Evolutionary conservation across 1,284 basidiomycete species (phyloP).

Genomic region (Irpex rosettiformis): DNA sequence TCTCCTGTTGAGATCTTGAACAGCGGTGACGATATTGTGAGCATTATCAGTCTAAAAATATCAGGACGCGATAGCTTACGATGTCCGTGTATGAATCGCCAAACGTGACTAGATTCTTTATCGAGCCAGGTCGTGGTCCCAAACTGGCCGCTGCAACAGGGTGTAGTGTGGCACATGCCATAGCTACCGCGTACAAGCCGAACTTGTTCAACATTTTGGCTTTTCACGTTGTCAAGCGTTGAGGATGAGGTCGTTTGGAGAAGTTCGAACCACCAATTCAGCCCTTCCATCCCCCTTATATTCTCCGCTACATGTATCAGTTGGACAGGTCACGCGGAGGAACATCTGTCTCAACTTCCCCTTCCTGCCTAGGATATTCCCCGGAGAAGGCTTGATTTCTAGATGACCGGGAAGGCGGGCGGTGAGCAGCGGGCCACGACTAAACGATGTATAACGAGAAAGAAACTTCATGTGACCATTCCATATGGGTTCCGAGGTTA

Average conservation of each 20-base stretch:
- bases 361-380: too few relatives aligned
- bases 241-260: too few relatives aligned
- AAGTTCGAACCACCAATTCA: neutral
- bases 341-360: neutral
- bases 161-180: neutral
- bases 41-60: too few relatives aligned
- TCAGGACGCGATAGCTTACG: too few relatives aligned
- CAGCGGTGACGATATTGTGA: neutral
- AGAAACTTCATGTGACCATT: neutral
- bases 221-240: too few relatives aligned
- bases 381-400: too few relatives aligned
- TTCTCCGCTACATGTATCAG: neutral
- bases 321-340: neutral
- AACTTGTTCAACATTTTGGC: neutral
- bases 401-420: neutral
- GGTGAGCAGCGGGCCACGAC: neutral
- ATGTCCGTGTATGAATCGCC: constrained; percentile 46
- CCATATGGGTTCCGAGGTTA: neutral
- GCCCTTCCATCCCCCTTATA: neutral
- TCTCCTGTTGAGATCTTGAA: constrained; percentile 4
- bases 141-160: neutral
- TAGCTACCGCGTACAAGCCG: neutral
- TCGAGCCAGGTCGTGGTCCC: constrained; percentile 29
- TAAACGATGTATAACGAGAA: neutral
- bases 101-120: constrained; percentile 43